Evolutionary conservation across 2,329 filamentous ascomycete genomes (phyloP).

Genomic region (Cephalotrichum gorgonifer): DNA sequence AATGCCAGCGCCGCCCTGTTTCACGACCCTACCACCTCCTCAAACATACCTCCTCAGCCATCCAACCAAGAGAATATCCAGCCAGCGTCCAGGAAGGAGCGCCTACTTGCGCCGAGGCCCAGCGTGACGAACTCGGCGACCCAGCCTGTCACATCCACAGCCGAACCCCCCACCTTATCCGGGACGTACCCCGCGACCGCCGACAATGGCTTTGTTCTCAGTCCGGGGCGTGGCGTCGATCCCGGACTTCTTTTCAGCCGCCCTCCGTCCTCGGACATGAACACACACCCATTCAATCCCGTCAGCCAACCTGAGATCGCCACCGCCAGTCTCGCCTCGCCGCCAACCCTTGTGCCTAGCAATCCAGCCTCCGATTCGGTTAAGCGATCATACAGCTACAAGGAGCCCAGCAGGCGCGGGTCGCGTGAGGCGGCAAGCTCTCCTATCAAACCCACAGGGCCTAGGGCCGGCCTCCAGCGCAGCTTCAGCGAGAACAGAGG

Average conservation of each 20-base stretch:
- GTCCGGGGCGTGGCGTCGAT: slow-evolving; percentile 40
- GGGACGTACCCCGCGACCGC: slow-evolving; percentile 18
- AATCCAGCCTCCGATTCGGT: slow-evolving; percentile 18
- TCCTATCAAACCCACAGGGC: slow-evolving; percentile 36
- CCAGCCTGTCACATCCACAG: not conserved
- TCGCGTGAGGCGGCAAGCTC: slow-evolving; percentile 35
- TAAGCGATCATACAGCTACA: slow-evolving; percentile 34
- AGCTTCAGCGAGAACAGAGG: slow-evolving; percentile 44
- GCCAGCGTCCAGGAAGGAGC: slow-evolving; percentile 26
- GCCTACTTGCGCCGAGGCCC: slow-evolving; percentile 40
- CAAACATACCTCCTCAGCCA: slow-evolving; percentile 8
- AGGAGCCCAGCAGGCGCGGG: slow-evolving; percentile 26
- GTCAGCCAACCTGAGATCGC: slow-evolving; percentile 5
- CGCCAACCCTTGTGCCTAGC: slow-evolving; percentile 4
- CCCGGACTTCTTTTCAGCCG: slow-evolving; percentile 48
- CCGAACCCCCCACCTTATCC: slow-evolving; percentile 18
- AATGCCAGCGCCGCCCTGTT: slow-evolving; percentile 43
- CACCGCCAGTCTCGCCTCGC: slow-evolving; percentile 1
- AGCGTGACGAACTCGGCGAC: slow-evolving; percentile 18
- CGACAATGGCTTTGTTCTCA: slow-evolving; percentile 41
- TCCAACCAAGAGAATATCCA: slow-evolving; percentile 25
- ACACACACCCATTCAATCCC: slow-evolving; percentile 17
- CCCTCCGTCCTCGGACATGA: slow-evolving; percentile 36
- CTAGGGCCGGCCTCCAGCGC: slow-evolving; percentile 37
- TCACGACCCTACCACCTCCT: slow-evolving; percentile 25